Conservation (phyloP, 352 stramenopile genomes). For the Pythium grandisporangium region DNA sequence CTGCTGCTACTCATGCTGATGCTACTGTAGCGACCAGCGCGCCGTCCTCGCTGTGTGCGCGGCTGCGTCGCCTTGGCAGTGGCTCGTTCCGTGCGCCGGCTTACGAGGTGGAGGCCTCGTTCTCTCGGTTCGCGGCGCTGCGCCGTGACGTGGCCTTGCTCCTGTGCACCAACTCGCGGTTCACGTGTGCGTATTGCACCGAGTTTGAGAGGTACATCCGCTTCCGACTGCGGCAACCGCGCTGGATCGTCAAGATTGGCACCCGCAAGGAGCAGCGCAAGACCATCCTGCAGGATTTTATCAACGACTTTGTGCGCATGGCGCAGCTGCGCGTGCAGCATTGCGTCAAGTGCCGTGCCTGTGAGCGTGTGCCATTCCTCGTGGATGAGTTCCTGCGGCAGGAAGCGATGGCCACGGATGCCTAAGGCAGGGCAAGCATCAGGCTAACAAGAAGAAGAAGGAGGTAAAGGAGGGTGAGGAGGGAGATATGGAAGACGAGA, state of each 20-base stretch:
- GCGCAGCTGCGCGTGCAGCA: constrained; percentile 4
- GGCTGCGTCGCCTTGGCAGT: constrained; percentile 1
- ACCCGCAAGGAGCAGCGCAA: constrained; percentile 12
- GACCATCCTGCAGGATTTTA: constrained; percentile 13
- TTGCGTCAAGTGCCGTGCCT: constrained; percentile 9
- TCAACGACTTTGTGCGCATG: constrained; percentile 16
- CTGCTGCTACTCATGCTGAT: too few relatives aligned
- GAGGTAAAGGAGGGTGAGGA: too few relatives aligned
- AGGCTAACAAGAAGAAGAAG: too few relatives aligned
- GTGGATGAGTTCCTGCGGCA: constrained; percentile 9
- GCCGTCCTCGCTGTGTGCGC: constrained; percentile 9
- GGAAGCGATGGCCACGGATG: too few relatives aligned
- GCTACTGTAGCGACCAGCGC: too few relatives aligned
- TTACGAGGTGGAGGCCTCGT: constrained; percentile 53
- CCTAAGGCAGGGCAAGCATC: too few relatives aligned
- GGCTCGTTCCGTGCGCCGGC: constrained; percentile 15
- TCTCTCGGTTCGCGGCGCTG: constrained; percentile 48
- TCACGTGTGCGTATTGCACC: constrained; percentile 38
- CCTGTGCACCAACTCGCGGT: constrained; percentile 37
- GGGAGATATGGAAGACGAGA: too few relatives aligned
- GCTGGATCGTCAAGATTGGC: constrained; percentile 16
- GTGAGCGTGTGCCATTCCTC: constrained; percentile 9
- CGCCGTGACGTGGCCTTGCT: constrained; percentile 37
- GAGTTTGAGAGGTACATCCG: constrained; percentile 34
- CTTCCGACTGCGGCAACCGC: constrained; percentile 10